Percentiles rank a stretch among this genome's conserved stretches.
phyloP scores from a whole-genome alignment of 140 eudicot genomes.

The Erigeron philadelphicus region DNA sequence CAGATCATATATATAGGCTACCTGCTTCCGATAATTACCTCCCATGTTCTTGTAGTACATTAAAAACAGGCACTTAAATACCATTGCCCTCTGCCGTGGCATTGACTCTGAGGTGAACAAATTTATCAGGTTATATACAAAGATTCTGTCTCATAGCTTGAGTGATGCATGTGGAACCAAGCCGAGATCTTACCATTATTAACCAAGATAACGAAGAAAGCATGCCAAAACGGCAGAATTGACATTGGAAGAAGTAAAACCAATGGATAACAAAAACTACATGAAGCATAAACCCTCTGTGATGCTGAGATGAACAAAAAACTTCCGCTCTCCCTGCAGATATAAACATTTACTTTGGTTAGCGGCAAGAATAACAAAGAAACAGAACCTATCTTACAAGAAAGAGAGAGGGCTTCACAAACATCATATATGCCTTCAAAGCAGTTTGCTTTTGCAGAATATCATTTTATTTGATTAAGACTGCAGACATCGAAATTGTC shows the following conservation, averaged over 20 bases:
- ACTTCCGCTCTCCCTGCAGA: conserved; percentile 49
- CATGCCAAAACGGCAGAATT: conserved; percentile 51
- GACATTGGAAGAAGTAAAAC: conserved; percentile 48
- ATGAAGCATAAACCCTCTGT: conserved; percentile 36
- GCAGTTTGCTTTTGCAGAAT: conserved; percentile 52
- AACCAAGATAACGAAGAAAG: conserved; percentile 47
- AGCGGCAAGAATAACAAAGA: background rate
- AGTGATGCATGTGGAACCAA: background rate
- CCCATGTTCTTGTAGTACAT: conserved; percentile 45
- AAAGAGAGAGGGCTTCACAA: background rate
- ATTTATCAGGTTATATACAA: background rate
- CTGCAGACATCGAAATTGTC: conserved; percentile 47
- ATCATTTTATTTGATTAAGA: conserved; percentile 45
- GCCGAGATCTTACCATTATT: conserved; percentile 37
- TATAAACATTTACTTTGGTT: conserved; percentile 19
- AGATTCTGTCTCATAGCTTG: background rate
- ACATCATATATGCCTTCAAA: conserved; percentile 32
- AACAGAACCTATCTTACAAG: conserved; percentile 1
- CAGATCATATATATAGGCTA: background rate
- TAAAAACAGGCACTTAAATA: conserved; percentile 38
- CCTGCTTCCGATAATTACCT: conserved; percentile 51
- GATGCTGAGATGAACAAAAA: conserved; percentile 38
- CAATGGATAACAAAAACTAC: conserved; percentile 44
- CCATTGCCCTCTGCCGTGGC: conserved; percentile 48
- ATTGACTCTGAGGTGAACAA: conserved; percentile 39